Base-by-base conservation (phyloP, 495 filamentous ascomycete species). In the Trichoderma asperelloides region DNA sequence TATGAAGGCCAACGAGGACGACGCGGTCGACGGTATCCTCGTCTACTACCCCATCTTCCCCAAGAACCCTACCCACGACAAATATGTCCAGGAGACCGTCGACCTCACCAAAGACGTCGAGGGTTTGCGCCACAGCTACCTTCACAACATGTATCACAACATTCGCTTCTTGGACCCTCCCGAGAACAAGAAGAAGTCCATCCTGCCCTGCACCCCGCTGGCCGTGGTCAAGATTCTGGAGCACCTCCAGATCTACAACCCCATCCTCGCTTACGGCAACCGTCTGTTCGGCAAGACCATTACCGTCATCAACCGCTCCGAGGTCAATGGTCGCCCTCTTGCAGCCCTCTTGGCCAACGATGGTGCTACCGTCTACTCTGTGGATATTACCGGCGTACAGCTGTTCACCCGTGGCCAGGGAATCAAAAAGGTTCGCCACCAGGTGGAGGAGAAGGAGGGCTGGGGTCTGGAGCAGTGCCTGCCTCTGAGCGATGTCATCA, bases 141-240 rank as follows among this genome's bases (percentile, higher is more conserved):
- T 97, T 73, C 95, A 93, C 85, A 98, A 98, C 83, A 96, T 98
- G 92, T 98, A 97, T 81, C 90, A 97, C 81, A 98, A 98, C 79
- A 86, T 95, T 72, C 91, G 95, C 63, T 97, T 92, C 80, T 83
- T 98, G 41, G 95, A 98, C 80, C 79, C 84, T 15, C 86, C 87
- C 23, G 73, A 79, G 37, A 90, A 93, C 75, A 80, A 78, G 57
- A 89, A 91, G 76, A 98, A 98, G 77, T 94, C 87, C 64, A 89
- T 98, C 57, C 82, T 98, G 25, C 95, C 95, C 16, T 98, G 95
- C 82, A 98, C 95, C 1, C 95, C 95, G 25, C 84, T 98, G 40
- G 95, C 95, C 37, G 87, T 96, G 68, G 88, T 98, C 78, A 98
- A 98, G 85, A 92, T 97, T 70, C 85, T 98, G 49, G 95, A 98